Conservation (phyloP, 352 stramenopile species). For the Phytophthora quininea region DNA sequence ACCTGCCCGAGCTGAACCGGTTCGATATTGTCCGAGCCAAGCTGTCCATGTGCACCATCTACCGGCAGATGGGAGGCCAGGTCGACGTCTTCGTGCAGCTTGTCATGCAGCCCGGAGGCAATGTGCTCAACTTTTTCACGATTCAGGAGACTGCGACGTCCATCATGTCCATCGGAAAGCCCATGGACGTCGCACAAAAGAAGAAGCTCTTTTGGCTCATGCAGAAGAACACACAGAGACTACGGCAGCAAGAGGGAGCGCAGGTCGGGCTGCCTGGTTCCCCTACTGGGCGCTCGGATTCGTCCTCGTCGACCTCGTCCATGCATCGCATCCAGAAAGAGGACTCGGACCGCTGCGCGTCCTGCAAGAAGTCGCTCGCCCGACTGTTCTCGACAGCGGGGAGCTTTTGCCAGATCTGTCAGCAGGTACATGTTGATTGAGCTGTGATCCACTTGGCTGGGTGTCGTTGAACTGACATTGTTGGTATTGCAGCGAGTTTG, state of each 20-base stretch:
- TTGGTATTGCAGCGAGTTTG: constrained; percentile 16
- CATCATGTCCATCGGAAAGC: constrained; percentile 39
- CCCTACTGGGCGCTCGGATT: constrained; percentile 9
- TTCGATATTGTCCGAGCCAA: constrained; percentile 47
- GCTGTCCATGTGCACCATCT: constrained; percentile 50
- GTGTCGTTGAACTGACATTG: background rate
- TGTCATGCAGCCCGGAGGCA: constrained; percentile 46
- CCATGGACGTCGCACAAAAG: constrained; percentile 48
- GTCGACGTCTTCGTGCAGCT: constrained; percentile 57
- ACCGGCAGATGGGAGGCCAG: constrained; percentile 43
- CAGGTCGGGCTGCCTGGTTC: background rate
- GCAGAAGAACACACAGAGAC: constrained; percentile 30
- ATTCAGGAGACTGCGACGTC: constrained; percentile 34
- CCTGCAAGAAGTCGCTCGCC: constrained; percentile 29
- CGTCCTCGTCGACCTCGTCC: constrained; percentile 33
- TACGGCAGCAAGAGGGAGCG: background rate
- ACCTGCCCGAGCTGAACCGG: constrained; percentile 47
- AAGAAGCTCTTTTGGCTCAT: constrained; percentile 72
- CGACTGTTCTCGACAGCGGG: constrained; percentile 31
- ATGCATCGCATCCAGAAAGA: constrained; percentile 11
- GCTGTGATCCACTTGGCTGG: background rate
- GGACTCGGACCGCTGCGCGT: constrained; percentile 26
- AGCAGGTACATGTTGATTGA: constrained; percentile 23
- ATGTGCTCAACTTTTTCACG: constrained; percentile 38
- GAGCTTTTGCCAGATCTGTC: constrained; percentile 34